phyloP scores from a whole-genome alignment of 768 basidiomycete genomes.

The Leccinum ochraceum region DNA sequence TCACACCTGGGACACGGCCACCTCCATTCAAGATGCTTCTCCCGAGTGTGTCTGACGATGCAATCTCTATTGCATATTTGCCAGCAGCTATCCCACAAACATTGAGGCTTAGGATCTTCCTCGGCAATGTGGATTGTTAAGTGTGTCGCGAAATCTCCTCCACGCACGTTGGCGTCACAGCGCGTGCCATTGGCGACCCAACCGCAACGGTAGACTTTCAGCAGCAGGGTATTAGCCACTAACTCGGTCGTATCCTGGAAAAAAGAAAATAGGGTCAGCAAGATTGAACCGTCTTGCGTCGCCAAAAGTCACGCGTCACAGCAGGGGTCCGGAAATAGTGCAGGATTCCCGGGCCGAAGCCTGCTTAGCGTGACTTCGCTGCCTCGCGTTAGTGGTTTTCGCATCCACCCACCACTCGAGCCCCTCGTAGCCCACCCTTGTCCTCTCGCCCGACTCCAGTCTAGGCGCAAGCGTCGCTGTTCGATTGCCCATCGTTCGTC shows the following conservation, averaged over 20 bases:
- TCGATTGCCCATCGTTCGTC: too few species aligned
- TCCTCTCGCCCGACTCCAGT: too few species aligned
- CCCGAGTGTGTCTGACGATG: constrained; percentile 26
- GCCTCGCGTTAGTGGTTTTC: too few species aligned
- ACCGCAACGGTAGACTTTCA: constrained; percentile 5
- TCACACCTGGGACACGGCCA: constrained; percentile 27
- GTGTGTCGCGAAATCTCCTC: constrained; percentile 19
- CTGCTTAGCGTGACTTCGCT: too few species aligned
- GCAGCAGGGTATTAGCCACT: constrained; percentile 1
- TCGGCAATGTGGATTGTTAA: constrained; percentile 16
- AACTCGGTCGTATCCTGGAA: constrained; percentile 14
- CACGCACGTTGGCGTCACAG: constrained; percentile 12
- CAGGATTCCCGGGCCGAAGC: too few species aligned
- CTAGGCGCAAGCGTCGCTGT: too few species aligned
- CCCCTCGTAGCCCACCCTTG: too few species aligned
- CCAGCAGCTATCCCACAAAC: constrained; percentile 20
- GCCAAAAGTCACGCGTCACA: too few species aligned
- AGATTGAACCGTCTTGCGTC: too few species aligned
- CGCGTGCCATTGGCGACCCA: constrained; percentile 14
- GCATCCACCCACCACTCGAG: too few species aligned
- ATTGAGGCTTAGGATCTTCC: constrained; percentile 1
- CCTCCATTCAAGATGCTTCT: constrained; percentile 20
- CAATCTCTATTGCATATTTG: constrained; percentile 12
- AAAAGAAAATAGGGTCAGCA: not conserved
- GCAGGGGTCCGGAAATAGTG: too few species aligned